Evolutionary conservation across 345 rosid genomes (phyloP), one percentile per base, ranked within the genome.

Genomic region (Sonneratia alba): DNA sequence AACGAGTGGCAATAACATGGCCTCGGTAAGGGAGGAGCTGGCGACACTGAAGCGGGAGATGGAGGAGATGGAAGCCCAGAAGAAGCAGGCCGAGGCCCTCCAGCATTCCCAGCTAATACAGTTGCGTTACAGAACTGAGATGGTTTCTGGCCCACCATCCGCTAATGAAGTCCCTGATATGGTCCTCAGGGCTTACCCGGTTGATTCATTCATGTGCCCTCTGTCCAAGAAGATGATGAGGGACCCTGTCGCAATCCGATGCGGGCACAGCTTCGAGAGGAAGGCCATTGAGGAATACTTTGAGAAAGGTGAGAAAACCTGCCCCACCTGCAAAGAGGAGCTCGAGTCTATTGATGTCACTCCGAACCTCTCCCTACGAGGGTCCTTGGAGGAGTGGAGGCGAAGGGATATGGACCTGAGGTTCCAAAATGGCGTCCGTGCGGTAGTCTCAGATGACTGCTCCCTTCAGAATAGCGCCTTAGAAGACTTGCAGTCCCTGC

Each of bases 191-290:
- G 76, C 73, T 43, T 74, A 72, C 76, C 85, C 75, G 0, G 70
- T 81, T 14, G 79, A 32, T 71, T 77, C 89, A 32, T 75, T 85
- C 72, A 66, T 66, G 62, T 85, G 89, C 74, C 82, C 85, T 3
- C 64, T 85, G 70, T 75, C 79, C 77, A 78, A 80, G 59, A 82
- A 78, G 77, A 75, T 83, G 76, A 81, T 85, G 89, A 48, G 45
- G n/a, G 88, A 85, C 55, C 86, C 86, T 0, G 88, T 83, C 1
- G 85, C 85, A 2, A 74, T 83, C 47, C 59, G 74, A 27, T 85
- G 85, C 1, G 85, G 89, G 49, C 87, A 81, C 71, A 83, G 89
- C 78, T 85, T 85, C 69, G 85, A 83, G 77, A 78, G 85, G 75
- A 66, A 73, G 72, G 89, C 89, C 8, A 83, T 85, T 61, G 77